phyloP scores from a whole-genome alignment of 2,329 filamentous ascomycete genomes.

The Neodidymelliopsis sp. region DNA sequence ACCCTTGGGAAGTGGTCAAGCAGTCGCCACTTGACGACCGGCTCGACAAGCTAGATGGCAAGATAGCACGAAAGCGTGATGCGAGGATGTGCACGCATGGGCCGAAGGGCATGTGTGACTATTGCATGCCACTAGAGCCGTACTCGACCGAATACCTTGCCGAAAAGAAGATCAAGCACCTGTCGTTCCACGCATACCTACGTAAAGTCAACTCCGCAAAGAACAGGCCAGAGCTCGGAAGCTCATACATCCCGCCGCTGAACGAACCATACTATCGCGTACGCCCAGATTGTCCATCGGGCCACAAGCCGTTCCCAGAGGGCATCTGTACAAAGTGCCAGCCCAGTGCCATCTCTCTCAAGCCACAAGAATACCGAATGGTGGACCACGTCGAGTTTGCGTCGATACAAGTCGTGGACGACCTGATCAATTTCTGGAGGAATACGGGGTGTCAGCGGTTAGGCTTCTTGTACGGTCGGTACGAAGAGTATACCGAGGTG shows the following conservation, averaged over 20 bases:
- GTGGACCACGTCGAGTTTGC: slow-evolving; percentile 98
- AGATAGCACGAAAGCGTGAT: slow-evolving; percentile 79
- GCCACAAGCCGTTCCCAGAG: slow-evolving; percentile 91
- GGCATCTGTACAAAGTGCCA: slow-evolving; percentile 99
- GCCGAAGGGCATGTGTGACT: slow-evolving; percentile 98
- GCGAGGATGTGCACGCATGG: slow-evolving; percentile 93
- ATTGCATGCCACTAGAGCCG: slow-evolving; percentile 96
- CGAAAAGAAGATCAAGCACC: slow-evolving; percentile 98
- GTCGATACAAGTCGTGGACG: slow-evolving; percentile 81
- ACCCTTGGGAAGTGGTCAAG: slow-evolving; percentile 90
- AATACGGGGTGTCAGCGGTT: slow-evolving; percentile 82
- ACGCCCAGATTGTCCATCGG: slow-evolving; percentile 85
- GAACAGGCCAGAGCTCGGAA: slow-evolving; percentile 92
- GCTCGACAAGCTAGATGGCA: slow-evolving; percentile 87
- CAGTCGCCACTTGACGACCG: slow-evolving; percentile 88
- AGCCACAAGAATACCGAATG: slow-evolving; percentile 93
- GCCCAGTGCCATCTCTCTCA: slow-evolving; percentile 92
- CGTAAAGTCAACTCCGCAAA: slow-evolving; percentile 95
- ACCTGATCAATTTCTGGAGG: slow-evolving; percentile 92
- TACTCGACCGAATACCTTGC: slow-evolving; percentile 87
- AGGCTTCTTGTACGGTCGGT: slow-evolving; percentile 90
- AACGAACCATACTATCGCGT: slow-evolving; percentile 94
- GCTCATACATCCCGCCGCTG: slow-evolving; percentile 94
- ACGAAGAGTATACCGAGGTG: slow-evolving; percentile 89
- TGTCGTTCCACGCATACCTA: slow-evolving; percentile 93